A percentile compares a stretch with the other conserved stretches of the same genome.
phyloP scores from a whole-genome alignment of 805 yeast genomes.

The Saccharomycopsis sp. region DNA sequence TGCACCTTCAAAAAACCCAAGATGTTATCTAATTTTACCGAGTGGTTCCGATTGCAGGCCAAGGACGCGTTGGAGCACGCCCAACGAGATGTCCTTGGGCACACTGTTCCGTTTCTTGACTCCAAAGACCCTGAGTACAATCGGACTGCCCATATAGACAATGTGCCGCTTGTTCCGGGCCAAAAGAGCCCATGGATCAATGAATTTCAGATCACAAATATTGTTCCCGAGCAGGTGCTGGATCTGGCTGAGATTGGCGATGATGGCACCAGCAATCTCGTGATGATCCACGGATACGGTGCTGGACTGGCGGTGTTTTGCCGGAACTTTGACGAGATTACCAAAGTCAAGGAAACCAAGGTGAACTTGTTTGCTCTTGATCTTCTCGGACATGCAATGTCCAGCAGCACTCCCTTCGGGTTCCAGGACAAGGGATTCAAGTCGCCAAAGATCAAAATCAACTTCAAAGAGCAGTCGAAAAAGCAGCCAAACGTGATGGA shows the following conservation, averaged over 20 bases:
- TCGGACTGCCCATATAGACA: too few species aligned
- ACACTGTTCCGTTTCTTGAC: too few species aligned
- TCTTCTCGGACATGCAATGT: constrained; percentile 62
- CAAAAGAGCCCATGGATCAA: not conserved
- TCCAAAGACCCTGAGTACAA: too few species aligned
- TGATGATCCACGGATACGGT: constrained; percentile 87
- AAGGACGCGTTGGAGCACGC: too few species aligned
- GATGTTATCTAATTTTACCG: too few species aligned
- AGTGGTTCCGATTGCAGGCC: too few species aligned
- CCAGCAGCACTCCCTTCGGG: constrained; percentile 27
- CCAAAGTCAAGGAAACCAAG: constrained; percentile 34
- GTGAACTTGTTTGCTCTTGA: constrained; percentile 55
- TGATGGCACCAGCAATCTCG: too few species aligned
- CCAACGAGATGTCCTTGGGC: too few species aligned
- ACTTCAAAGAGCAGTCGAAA: not conserved
- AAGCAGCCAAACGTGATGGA: constrained; percentile 12
- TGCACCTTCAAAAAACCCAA: too few species aligned
- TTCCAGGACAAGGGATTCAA: constrained; percentile 33
- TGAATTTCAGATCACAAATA: not conserved
- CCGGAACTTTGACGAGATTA: constrained; percentile 52
- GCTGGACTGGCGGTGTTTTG: constrained; percentile 81
- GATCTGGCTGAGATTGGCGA: too few species aligned
- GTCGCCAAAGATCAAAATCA: constrained; percentile 29
- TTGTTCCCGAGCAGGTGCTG: not conserved
- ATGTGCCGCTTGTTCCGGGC: too few species aligned